Evolutionary conservation across 1,284 basidiomycete species (phyloP), one percentile per base, ranked within the genome.

Genomic region (Sanghuangporus baumii): DNA sequence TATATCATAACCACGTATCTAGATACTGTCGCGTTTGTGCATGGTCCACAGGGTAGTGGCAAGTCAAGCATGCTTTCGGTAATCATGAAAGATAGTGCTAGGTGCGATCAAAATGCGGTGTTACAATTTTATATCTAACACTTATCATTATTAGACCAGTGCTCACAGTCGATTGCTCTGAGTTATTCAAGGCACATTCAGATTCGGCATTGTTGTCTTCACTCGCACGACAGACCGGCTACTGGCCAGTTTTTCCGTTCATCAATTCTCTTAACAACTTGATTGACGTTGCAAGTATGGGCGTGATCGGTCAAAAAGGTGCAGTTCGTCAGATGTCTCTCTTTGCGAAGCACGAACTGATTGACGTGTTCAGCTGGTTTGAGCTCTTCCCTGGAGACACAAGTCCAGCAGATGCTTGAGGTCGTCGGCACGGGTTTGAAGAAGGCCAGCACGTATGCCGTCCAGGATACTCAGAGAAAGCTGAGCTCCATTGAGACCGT

Each of bases 281-380:
- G 62, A 87, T 98, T 64, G 96, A 99, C 71, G 81, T 99, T n/a
- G 95, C 93, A 0, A 89, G 90, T 60, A 85, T 96, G 41, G 95
- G 96, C 6, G 72, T 99, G 23, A 98, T 98, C 68, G 96, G 96
- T 1, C 94, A 96, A 72, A 98, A 98, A 78, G 84, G 91, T 89
- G 20, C 12, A n/a, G 16, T 41, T 41, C n/a, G 7, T 7, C 16
- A 65, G 26, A 6, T 51, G n/a, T 23, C 26, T 26, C 23, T 23
- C n/a, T 51, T 31, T 12, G n/a, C 26, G 43, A 16, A 46, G 16
- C 16, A 18, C 4, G 16, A n/a, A 46, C 16, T 18, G 2, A 46
- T 46, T 7, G 43, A 41, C n/a, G n/a, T 1, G 1, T 18, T 8
- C 57, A 93, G 95, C 93, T 37, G 95, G 96, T 14, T 81, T 98